Evolutionary conservation across 2,329 filamentous ascomycete species (phyloP), one percentile per base, ranked within the genome.

Genomic region (Xylariaceae sp.): DNA sequence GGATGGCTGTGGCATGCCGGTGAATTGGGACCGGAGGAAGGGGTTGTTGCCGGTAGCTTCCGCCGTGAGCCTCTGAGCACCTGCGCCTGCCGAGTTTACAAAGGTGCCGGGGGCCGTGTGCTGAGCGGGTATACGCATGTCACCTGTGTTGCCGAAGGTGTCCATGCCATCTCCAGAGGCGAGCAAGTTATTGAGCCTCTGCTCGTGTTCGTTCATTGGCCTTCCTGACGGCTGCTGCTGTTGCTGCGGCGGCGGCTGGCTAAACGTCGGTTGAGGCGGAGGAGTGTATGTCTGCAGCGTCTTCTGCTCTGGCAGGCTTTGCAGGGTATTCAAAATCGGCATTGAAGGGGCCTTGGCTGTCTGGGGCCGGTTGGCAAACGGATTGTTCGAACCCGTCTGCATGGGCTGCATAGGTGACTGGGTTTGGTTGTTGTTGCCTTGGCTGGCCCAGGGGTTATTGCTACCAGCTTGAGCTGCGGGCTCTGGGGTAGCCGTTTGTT

Each of bases 21-120:
- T 94, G 51, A 82, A 92, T 56, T 93, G 87, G 40, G 79, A 77
- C 39, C 80, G 76, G 48, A 94, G 65, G 65, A 96, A 98, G 1
- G 92, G 92, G 55, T 96, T 96, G 65, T 76, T 92, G 19, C 82
- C 83, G 2, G 80, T 87, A 1, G 85, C 86, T 14, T 88, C 68
- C 34, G 68, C 56, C 39, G 67, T 84, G 27, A 95, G 61, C 37
- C 75, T 74, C 47, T 77, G 77, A 37, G 85, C 64, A n/a, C 86
- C 85, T 23, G 82, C 70, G 31, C 92, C 92, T 5, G 92, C 88
- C 39, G 86, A 94, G 64, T 98, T 98, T 63, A 98, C 82, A 57
- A 96, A 98, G 0, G 85, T 93, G 17, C 90, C 92, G 0, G 92
- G 92, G 1, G 92, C 88, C 0, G 92, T 98, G 59, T 98, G 92